Evolutionary conservation across 768 basidiomycete species (phyloP), one percentile per base, ranked within the genome.

Genomic region (Crepidotus variabilis): DNA sequence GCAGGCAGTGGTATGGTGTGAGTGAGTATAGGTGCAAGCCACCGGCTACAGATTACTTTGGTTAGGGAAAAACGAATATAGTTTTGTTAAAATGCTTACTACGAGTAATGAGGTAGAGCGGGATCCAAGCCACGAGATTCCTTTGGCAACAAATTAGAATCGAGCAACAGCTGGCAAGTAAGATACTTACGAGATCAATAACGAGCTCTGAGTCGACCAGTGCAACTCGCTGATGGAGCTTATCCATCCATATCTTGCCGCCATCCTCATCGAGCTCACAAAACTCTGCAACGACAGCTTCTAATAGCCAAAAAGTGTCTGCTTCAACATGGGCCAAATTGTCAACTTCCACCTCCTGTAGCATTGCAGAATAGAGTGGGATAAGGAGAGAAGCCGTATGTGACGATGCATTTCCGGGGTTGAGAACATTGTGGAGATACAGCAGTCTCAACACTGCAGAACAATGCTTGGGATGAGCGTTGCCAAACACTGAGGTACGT

Each of bases 231-330:
- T 85, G 80, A 32, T 85, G 80, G 36, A 92, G 72, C 57, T 75
- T 82, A 51, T 71, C 76, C 72, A 83, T 84, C 88, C 87, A 91
- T 22, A 77, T 45, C 49, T 72, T 78, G 6, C 80, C 81, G 14
- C 80, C 80, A 24, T 85, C 84, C 56, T 85, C 83, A 51, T 86
- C 85, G n/a, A 92, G 66, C 51, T 89, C 90, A 1, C 81, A 75
- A 50, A 92, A 81, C 63, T 92, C 90, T 23, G 84, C 83, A 0
- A 90, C 72, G 61, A 92, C 75, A 0, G 84, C 79, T 67, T 91
- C 88, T 54, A 92, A 87, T 4, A 91, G 63, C 90, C 90, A 92
- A 67, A 92, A 92, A 0, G 86, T 79, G 63, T 92, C 90, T 1
- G 90, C 90, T 67, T 92, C 90, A 4, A 78, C 79, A 66, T 91